Conservation (phyloP, 1,139 yeast species). For the Hyphopichia burtonii region DNA sequence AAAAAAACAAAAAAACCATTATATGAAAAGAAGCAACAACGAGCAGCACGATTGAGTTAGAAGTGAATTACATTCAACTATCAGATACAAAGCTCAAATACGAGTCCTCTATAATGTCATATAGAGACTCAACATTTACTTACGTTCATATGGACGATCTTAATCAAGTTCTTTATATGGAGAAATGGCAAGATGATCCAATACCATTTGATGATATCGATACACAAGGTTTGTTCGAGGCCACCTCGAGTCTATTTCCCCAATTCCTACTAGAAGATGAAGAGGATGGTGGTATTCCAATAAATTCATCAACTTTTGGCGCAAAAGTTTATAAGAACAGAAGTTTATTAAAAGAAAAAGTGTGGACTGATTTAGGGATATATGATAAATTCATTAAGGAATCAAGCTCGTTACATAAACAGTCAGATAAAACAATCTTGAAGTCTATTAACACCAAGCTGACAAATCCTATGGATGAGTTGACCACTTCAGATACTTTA, state of each 20-base stretch:
- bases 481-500: conserved; percentile 11
- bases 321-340: conserved; percentile 39
- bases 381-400: conserved; percentile 30
- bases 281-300: conserved; percentile 40
- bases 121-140: conserved; percentile 31
- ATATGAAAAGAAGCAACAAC: not conserved
- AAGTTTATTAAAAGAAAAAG: conserved; percentile 26
- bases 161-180: conserved; percentile 42
- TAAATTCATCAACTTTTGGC: conserved; percentile 37
- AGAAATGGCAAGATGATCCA: conserved; percentile 42
- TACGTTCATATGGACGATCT: conserved; percentile 38
- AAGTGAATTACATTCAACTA: no score
- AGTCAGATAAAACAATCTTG: conserved; percentile 32
- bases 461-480: conserved; percentile 10
- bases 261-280: conserved; percentile 39
- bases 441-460: conserved; percentile 24
- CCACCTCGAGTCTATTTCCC: conserved; percentile 37
- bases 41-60: not conserved
- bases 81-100: no score
- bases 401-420: conserved; percentile 14
- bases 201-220: conserved; percentile 46
- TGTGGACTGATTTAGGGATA: conserved; percentile 38
- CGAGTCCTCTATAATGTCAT: no score
- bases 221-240: conserved; percentile 36
- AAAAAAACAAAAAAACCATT: not conserved